phyloP scores from a whole-genome alignment of 768 basidiomycete genomes.

The Suillus decipiens region DNA sequence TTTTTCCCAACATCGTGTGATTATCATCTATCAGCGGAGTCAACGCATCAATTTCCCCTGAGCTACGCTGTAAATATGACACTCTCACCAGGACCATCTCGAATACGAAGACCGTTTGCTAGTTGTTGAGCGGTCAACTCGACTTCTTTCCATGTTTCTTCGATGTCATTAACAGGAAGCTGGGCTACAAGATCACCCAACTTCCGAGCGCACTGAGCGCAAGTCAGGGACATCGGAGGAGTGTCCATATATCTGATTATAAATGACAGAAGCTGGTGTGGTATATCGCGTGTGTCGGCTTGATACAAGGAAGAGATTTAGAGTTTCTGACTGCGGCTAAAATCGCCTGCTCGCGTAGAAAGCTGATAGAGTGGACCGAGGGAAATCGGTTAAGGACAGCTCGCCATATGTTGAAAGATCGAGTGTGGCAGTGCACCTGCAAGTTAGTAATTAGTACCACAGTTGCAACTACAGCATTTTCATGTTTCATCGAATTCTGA shows the following conservation, averaged over 20 bases:
- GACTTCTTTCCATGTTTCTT: conserved; percentile 51
- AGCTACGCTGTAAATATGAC: conserved; percentile 2
- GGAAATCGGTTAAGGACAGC: conserved; percentile 1
- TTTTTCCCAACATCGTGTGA: conserved; percentile 67
- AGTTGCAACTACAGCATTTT: background rate
- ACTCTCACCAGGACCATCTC: conserved; percentile 51
- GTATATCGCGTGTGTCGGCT: background rate
- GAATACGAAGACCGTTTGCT: conserved; percentile 62
- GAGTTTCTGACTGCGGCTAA: background rate
- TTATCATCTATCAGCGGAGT: conserved; percentile 54
- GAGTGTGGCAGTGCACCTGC: conserved; percentile 4
- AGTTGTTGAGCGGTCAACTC: conserved; percentile 54
- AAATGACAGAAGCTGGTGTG: background rate
- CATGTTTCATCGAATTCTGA: background rate
- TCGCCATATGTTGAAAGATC: conserved; percentile 1
- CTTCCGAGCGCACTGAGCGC: conserved; percentile 31
- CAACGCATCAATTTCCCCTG: conserved; percentile 20
- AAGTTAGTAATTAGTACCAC: background rate
- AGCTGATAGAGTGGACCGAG: conserved; percentile 9
- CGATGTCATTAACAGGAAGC: conserved; percentile 33
- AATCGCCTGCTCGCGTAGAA: conserved; percentile 1
- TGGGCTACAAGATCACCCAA: conserved; percentile 36
- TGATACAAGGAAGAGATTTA: background rate
- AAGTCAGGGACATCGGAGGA: conserved; percentile 16
- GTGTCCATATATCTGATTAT: conserved; percentile 22